Conservation (phyloP, 441 rosid genomes). For the Pelargonium citronellum region DNA sequence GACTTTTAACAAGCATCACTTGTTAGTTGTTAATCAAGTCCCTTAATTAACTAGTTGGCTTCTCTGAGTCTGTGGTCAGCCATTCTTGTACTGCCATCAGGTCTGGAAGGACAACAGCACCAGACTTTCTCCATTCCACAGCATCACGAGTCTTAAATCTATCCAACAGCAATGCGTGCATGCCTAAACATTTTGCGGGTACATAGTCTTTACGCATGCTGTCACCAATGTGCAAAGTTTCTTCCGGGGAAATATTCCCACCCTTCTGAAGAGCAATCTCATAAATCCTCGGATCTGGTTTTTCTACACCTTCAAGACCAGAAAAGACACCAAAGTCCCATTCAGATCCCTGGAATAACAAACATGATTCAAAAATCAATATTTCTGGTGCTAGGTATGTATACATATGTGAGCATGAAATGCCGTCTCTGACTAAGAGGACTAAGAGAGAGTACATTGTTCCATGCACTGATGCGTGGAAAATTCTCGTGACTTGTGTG, state of each 20-base stretch:
- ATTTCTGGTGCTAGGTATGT: no score
- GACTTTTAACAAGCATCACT: no score
- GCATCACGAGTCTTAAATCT: slow-evolving; percentile 79
- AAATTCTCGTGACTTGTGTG: no score
- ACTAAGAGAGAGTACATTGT: no score
- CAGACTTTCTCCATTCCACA: slow-evolving; percentile 67
- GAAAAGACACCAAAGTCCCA: slow-evolving; percentile 99
- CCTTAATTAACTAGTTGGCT: no score
- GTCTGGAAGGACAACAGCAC: slow-evolving; percentile 78
- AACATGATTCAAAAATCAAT: neutral
- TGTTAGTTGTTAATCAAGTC: no score
- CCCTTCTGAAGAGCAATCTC: slow-evolving; percentile 69
- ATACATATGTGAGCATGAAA: neutral
- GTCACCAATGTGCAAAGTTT: slow-evolving; percentile 79
- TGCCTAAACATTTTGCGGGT: slow-evolving; percentile 78
- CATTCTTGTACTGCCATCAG: slow-evolving; percentile 54
- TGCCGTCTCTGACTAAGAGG: neutral
- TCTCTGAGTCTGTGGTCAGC: slow-evolving; percentile 7
- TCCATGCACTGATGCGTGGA: no score
- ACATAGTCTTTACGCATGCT: slow-evolving; percentile 84
- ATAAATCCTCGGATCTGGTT: slow-evolving; percentile 76
- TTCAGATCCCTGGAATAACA: slow-evolving; percentile 54
- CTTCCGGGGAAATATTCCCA: slow-evolving; percentile 64
- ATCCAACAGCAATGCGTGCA: slow-evolving; percentile 84
- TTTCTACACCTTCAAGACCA: slow-evolving; percentile 90